Percentiles rank a stretch among this genome's conserved stretches.
phyloP scores from a whole-genome alignment of 352 stramenopile species.

The Globisporangium orthogonon region DNA sequence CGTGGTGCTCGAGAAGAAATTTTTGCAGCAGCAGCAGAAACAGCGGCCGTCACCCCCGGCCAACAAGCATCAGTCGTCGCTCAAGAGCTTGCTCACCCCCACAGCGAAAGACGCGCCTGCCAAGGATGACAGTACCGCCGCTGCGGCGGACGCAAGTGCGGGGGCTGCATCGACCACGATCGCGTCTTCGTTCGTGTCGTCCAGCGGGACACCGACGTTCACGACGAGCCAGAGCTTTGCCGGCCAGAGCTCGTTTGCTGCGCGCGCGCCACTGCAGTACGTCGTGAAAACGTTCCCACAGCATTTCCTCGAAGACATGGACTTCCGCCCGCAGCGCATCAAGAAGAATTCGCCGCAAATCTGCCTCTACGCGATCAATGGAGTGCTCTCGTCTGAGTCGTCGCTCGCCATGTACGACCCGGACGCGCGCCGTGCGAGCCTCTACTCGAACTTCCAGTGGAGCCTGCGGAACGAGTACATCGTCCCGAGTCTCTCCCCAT shows the following conservation, averaged over 20 bases:
- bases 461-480: conserved; percentile 59
- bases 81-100: conserved; percentile 9
- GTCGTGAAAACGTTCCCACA: conserved; percentile 82
- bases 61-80: conserved; percentile 10
- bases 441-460: conserved; percentile 84
- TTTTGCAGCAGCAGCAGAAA: conserved; percentile 18
- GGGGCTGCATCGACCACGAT: neutral
- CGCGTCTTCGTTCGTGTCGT: conserved; percentile 12
- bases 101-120: too few species aligned
- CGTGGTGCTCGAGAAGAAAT: conserved; percentile 81
- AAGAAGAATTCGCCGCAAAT: conserved; percentile 66
- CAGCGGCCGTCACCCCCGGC: neutral
- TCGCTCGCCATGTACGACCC: conserved; percentile 69
- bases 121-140: neutral
- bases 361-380: conserved; percentile 72
- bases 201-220: conserved; percentile 12
- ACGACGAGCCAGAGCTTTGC: conserved; percentile 3
- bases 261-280: conserved; percentile 21
- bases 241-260: neutral
- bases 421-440: conserved; percentile 31
- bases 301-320: conserved; percentile 79
- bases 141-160: neutral
- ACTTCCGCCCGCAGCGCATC: conserved; percentile 80
- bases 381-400: conserved; percentile 57
- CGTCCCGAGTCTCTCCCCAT: conserved; percentile 41